Conservation (phyloP, 2,329 filamentous ascomycete genomes). For the Tolypocladium sp. region DNA sequence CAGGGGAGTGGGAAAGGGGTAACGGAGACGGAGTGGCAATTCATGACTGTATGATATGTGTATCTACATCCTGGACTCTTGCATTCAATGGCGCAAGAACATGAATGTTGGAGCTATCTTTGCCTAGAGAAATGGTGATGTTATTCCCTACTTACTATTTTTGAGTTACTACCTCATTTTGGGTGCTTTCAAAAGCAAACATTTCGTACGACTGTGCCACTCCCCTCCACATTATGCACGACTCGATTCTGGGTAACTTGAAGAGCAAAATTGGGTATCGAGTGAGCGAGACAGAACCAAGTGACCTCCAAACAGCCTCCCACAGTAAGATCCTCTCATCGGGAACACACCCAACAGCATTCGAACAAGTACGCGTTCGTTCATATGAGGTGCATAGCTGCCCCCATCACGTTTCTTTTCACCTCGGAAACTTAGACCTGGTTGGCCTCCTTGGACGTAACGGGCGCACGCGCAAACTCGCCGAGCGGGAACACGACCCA, state of each 20-base stretch:
- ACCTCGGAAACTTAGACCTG: background rate
- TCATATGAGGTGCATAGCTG: background rate
- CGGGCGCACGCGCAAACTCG: conserved; percentile 12
- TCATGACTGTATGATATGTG: background rate
- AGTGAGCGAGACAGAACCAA: background rate
- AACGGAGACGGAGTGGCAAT: background rate
- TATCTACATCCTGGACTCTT: background rate
- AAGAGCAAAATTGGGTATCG: background rate
- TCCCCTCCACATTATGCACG: background rate
- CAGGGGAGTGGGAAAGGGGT: no score
- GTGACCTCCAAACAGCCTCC: background rate
- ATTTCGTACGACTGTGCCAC: background rate
- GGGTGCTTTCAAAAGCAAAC: background rate
- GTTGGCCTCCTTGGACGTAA: background rate
- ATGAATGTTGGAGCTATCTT: background rate
- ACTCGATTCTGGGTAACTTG: background rate
- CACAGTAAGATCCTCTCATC: background rate
- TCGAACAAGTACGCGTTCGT: background rate
- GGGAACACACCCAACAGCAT: background rate
- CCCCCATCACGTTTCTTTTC: background rate
- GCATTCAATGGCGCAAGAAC: background rate
- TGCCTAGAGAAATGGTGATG: background rate
- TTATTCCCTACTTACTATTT: background rate
- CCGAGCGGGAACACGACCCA: conserved; percentile 31
- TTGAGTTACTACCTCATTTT: background rate